A percentile compares a stretch with the other conserved stretches of the same genome.
These are phyloP conservation scores for Exophiala bonariae DNA, from an alignment of 2,329 filamentous ascomycete genomes.

Conservation along the genomic window DNA sequence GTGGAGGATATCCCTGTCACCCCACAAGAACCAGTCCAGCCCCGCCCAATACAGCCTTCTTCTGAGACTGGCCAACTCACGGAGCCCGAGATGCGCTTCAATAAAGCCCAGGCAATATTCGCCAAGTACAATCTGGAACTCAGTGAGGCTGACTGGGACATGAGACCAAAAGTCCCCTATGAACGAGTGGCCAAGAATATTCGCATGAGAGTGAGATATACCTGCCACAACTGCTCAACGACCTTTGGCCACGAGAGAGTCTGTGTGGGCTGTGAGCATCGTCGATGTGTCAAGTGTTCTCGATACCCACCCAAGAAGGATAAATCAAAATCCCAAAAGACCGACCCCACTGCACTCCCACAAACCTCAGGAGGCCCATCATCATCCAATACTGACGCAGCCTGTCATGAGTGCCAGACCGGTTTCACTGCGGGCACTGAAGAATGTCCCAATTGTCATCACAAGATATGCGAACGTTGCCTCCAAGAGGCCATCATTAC, in stretches of 20 bases:
- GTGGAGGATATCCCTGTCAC: not conserved
- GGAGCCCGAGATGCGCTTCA: conserved; percentile 37
- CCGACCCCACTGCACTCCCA: not conserved
- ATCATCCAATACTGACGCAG: conserved; percentile 5
- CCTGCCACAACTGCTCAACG: conserved; percentile 78
- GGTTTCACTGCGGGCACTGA: conserved; percentile 16
- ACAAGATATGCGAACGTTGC: conserved; percentile 25
- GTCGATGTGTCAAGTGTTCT: conserved; percentile 76
- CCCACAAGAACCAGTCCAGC: conserved; percentile 1
- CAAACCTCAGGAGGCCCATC: not conserved
- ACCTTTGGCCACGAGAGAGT: conserved; percentile 71
- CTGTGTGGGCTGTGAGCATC: conserved; percentile 76
- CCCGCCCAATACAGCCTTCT: not conserved
- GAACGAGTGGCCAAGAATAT: conserved; percentile 47
- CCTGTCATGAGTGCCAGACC: conserved; percentile 25
- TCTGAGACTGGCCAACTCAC: conserved; percentile 1
- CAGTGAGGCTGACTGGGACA: conserved; percentile 44
- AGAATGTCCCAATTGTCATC: conserved; percentile 25
- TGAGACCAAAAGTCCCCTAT: conserved; percentile 29
- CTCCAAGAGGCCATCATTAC: conserved; percentile 18
- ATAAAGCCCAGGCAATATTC: conserved; percentile 45
- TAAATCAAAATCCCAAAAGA: conserved; percentile 36
- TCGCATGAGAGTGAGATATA: conserved; percentile 51
- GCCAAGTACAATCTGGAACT: conserved; percentile 48
- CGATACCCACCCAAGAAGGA: conserved; percentile 70